Evolutionary conservation across 441 rosid species (phyloP).

Genomic region (Populus hybrid): DNA sequence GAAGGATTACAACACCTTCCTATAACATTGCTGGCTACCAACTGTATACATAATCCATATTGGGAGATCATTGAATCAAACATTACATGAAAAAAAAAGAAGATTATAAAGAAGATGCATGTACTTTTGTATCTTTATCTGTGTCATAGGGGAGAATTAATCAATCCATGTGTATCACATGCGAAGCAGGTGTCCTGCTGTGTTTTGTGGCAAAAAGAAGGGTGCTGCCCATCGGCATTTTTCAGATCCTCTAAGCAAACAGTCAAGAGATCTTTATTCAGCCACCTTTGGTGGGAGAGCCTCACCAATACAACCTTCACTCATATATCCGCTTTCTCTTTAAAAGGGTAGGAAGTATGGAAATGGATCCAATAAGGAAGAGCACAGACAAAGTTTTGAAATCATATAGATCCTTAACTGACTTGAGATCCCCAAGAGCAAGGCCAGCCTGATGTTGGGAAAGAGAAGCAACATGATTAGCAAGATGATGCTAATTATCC

Average conservation of each 20-base stretch:
- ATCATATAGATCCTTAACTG: constrained; percentile 88
- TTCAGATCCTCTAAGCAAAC: constrained; percentile 14
- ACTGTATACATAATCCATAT: constrained; percentile 15
- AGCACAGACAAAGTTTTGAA: constrained; percentile 77
- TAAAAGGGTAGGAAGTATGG: constrained; percentile 75
- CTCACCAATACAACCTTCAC: constrained; percentile 31
- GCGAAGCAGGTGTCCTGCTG: constrained; percentile 10
- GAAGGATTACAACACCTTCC: constrained; percentile 2
- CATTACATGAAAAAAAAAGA: not conserved
- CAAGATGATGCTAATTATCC: not conserved
- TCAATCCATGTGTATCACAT: constrained; percentile 4
- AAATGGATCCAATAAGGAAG: constrained; percentile 79
- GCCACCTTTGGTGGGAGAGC: constrained; percentile 1
- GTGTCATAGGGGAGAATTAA: constrained; percentile 15
- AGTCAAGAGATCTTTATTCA: constrained; percentile 14
- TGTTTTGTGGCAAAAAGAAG: not conserved
- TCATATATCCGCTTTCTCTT: constrained; percentile 83
- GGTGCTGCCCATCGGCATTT: not conserved
- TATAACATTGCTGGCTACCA: constrained; percentile 17
- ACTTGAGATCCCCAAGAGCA: constrained; percentile 91
- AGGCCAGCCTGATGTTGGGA: constrained; percentile 70
- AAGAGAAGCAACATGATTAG: constrained; percentile 4
- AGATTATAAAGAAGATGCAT: not conserved
- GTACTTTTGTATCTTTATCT: constrained; percentile 2
- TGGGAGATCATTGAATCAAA: constrained; percentile 20